Percentiles rank a stretch among this genome's conserved stretches.
Conservation (phyloP, 768 basidiomycete genomes). For the Polyporus arcularius region DNA sequence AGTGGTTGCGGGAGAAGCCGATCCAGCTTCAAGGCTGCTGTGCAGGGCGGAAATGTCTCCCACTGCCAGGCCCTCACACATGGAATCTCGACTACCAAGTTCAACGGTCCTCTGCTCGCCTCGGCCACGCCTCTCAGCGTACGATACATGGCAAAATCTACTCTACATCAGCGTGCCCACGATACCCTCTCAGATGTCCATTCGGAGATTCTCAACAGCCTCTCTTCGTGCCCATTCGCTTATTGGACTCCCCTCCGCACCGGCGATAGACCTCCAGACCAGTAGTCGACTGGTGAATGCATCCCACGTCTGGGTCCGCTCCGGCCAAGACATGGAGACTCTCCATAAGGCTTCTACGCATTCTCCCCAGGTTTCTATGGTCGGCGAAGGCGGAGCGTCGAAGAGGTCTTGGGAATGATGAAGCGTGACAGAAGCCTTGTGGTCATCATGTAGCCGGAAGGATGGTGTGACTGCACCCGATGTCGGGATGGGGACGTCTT, state of each 20-base stretch:
- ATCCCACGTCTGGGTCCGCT: slow-evolving; percentile 46
- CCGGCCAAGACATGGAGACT: slow-evolving; percentile 42
- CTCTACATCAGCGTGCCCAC: too few relatives aligned
- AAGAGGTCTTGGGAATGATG: slow-evolving; percentile 29
- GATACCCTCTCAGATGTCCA: too few relatives aligned
- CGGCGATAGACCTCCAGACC: slow-evolving; percentile 53
- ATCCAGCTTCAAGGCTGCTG: too few relatives aligned
- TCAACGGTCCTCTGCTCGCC: too few relatives aligned
- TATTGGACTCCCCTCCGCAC: slow-evolving; percentile 35
- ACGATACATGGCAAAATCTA: too few relatives aligned
- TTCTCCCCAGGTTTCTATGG: slow-evolving; percentile 48
- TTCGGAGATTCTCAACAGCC: slow-evolving; percentile 27
- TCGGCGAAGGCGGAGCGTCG: slow-evolving; percentile 28
- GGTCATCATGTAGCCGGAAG: background rate
- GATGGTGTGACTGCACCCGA: background rate
- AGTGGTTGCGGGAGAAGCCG: too few relatives aligned
- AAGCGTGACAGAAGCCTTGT: background rate
- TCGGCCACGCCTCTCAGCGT: too few relatives aligned
- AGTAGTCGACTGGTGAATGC: slow-evolving; percentile 54
- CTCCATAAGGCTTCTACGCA: slow-evolving; percentile 60
- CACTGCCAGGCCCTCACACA: too few relatives aligned
- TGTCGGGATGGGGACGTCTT: slow-evolving; percentile 11
- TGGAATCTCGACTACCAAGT: too few relatives aligned
- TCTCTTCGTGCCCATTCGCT: slow-evolving; percentile 61
- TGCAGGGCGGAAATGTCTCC: too few relatives aligned